phyloP scores from a whole-genome alignment of 1,284 basidiomycete species.

The Rhodotorula mucilaginosa region DNA sequence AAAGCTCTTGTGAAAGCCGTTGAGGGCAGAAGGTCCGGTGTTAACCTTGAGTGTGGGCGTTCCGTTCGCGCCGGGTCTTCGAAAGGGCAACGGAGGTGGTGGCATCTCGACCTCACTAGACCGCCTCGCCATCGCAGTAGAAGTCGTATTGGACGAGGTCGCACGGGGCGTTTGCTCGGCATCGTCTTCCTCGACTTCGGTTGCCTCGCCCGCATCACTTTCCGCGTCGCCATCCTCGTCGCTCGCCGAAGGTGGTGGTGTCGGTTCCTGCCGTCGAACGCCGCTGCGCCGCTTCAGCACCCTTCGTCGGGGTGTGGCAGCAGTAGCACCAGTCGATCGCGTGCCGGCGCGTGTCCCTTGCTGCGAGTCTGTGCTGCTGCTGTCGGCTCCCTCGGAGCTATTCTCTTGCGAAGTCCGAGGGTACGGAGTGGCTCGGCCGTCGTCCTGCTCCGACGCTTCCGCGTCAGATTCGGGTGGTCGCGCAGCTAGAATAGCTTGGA shows the following conservation, averaged over 20 bases:
- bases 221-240: conserved; percentile 38
- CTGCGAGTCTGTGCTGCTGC: not conserved
- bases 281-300: conserved; percentile 6
- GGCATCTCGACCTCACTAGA: conserved; percentile 28
- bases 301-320: not conserved
- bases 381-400: conserved; percentile 10
- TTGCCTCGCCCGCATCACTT: conserved; percentile 45
- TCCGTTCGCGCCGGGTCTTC: not conserved
- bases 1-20: not conserved
- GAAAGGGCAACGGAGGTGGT: conserved; percentile 12
- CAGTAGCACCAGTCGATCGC: not conserved
- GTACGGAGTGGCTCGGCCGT: conserved; percentile 25
- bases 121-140: conserved; percentile 9
- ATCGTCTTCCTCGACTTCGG: conserved; percentile 47
- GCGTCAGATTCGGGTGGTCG: conserved; percentile 3
- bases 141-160: no score
- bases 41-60: not conserved
- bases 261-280: conserved; percentile 13
- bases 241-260: conserved; percentile 23
- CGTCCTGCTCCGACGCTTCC: conserved; percentile 14
- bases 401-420: conserved; percentile 35
- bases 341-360: no score
- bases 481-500: conserved; percentile 17
- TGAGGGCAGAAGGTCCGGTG: no score
- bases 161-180: not conserved